A percentile compares a stretch with the other conserved stretches of the same genome.
Evolutionary conservation across 2,329 filamentous ascomycete species (phyloP).

Genomic region (Fusarium azukiicola): DNA sequence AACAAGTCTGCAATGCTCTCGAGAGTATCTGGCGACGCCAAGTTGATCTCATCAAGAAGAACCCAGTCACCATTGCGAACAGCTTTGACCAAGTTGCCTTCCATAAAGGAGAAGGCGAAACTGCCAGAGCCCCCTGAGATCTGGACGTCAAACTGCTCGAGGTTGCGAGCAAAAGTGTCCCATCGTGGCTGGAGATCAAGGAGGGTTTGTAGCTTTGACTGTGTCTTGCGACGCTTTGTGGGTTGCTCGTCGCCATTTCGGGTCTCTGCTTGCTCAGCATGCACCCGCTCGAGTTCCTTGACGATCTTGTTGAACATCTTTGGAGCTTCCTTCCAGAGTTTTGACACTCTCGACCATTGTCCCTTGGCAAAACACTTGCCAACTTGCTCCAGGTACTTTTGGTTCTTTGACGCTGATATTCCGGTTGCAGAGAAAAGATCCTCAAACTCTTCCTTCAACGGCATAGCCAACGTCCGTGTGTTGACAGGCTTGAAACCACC

Average conservation of each 20-base stretch:
- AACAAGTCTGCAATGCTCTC: conserved; percentile 96
- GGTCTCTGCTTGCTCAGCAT: conserved; percentile 62
- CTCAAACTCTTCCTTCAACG: conserved; percentile 96
- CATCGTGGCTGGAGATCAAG: conserved; percentile 83
- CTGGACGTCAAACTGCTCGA: conserved; percentile 91
- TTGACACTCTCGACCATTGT: conserved; percentile 93
- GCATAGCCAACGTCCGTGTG: conserved; percentile 91
- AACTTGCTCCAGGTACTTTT: conserved; percentile 90
- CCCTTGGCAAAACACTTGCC: conserved; percentile 89
- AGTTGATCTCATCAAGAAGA: conserved; percentile 97
- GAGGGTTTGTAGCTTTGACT: conserved; percentile 83
- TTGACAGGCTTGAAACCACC: conserved; percentile 99
- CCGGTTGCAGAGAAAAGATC: conserved; percentile 91
- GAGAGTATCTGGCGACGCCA: conserved; percentile 96
- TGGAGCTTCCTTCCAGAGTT: conserved; percentile 93
- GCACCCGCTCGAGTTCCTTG: conserved; percentile 71
- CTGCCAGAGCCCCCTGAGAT: conserved; percentile 85
- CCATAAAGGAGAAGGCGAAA: conserved; percentile 97
- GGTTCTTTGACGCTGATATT: conserved; percentile 93
- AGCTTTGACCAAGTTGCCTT: conserved; percentile 98
- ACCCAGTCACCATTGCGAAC: conserved; percentile 98
- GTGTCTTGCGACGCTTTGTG: conserved; percentile 84
- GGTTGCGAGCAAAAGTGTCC: conserved; percentile 87
- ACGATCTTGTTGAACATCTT: conserved; percentile 91
- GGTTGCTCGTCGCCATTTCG: conserved; percentile 73